Base-by-base conservation (phyloP, 257 asterid species). In the Lycium barbarum region DNA sequence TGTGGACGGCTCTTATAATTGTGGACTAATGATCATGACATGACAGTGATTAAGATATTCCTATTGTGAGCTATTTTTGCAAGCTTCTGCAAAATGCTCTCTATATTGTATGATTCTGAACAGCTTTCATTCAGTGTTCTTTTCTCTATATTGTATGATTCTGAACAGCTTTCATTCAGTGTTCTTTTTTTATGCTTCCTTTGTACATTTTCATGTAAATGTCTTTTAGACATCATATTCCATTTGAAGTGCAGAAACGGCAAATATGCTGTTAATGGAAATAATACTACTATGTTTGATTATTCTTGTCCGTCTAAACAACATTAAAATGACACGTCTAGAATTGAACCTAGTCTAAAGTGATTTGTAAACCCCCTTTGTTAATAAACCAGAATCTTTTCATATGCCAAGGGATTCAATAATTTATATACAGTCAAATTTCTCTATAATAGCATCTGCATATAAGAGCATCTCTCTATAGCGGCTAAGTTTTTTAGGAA, bases 11-110 rank as follows among this genome's bases (percentile, higher is more conserved):
- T 33, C 13, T 2, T 14, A 13, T 76, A 76, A 6, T 22, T 26
- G 63, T 51, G 82, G 47, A 76, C 8, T 26, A 76, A 76, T 74
- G 61, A 49, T 74, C 61, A 74, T 74, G 20, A 74, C 2, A 7
- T 74, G 43, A 49, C 61, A 49, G 20, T 13, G 43, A 74, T 26
- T 49, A 74, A 74, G 45, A 5, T 1, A 1, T 74, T 49, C 36
- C 36, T 49, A 14, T 74, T 74, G 3, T 49, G 20, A 74, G 45
- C 43, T 22, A 51, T 22, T 12, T 43, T 49, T 74, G 62, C 81
- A 49, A 51, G 43, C 61, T 49, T 73, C 6, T 45, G 59, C 80
- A 73, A 47, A 73, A 73, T 47, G 40, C 54, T n/a, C 59, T 7
- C 2, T 47, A 10, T 73, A 22, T 47, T 47, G 43, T 47, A 73